Evolutionary conservation across 192 early-diverging fungal genomes (phyloP), one percentile per base, ranked within the genome.

Genomic region (Phycomyces nitens): DNA sequence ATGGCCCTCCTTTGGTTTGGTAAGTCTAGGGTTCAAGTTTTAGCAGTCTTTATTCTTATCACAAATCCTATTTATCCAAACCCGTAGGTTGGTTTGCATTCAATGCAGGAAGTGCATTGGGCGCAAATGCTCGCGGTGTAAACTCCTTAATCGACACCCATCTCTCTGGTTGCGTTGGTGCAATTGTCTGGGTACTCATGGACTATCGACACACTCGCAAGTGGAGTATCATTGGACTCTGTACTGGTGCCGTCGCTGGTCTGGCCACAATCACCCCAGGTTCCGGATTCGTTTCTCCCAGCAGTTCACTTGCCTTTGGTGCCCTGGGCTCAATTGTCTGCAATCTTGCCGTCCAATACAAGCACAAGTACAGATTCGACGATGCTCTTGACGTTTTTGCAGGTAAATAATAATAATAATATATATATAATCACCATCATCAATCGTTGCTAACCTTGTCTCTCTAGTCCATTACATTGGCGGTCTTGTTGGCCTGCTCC

Each of bases 231-330:
- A 85, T 96, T 53, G 93, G 90, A 20, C 89, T 92, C 70, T 96
- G 94, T 73, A 88, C 88, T 7, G 94, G 94, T 43, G 93, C 90
- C 9, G 89, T 96, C 11, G 91, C 91, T 7, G 94, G 91, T 16
- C 82, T 96, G 65, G 94, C 93, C 1, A 90, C 86, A 53, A 88
- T 96, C 64, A 96, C 94, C 20, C 94, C 94, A 0, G 93, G 85
- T 5, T 80, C 89, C 22, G 92, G 93, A 50, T 89, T 80, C 61
- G 89, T 94, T 22, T 79, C 75, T 29, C 84, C 88, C 10, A 85
- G 85, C 65, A 85, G 86, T 21, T 79, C 90, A 3, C 66, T 94
- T 40, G 86, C 88, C 54, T 88, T 94, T 81, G 94, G 94, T 26
- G 54, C 81, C 20, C 63, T 90, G 38, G 82, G 87, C 0, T 86